Percentiles rank a stretch among this genome's conserved stretches.
These are phyloP conservation scores for Ceratocystis colombiana DNA, from an alignment of 2,329 filamentous ascomycete genomes.

Conservation along the genomic window DNA sequence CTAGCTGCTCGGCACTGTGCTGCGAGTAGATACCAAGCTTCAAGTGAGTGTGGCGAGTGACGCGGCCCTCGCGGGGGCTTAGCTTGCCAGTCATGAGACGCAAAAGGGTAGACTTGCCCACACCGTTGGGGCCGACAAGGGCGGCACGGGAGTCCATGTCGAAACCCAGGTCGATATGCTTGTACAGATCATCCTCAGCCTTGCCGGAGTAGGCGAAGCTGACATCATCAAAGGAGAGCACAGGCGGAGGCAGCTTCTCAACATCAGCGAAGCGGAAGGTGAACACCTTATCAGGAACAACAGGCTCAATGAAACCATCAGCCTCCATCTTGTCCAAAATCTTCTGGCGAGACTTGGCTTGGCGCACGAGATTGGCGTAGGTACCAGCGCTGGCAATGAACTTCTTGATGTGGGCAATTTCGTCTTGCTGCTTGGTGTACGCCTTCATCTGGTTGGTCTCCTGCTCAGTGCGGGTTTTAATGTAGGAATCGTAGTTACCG, in stretches of 20 bases:
- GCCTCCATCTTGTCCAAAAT: conserved; percentile 99
- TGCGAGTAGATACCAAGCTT: conserved; percentile 98
- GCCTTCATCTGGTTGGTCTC: conserved; percentile 99
- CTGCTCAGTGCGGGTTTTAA: conserved; percentile 87
- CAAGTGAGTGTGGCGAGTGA: conserved; percentile 91
- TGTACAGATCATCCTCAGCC: conserved; percentile 82
- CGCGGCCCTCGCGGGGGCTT: conserved; percentile 67
- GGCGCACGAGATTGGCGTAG: conserved; percentile 96
- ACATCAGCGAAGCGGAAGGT: conserved; percentile 98
- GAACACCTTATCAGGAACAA: conserved; percentile 76
- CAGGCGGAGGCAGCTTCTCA: conserved; percentile 96
- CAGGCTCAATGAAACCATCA: conserved; percentile 93
- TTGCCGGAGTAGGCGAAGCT: conserved; percentile 97
- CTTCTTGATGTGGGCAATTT: conserved; percentile 99
- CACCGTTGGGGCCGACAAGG: conserved; percentile 96
- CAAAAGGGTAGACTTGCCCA: conserved; percentile 93
- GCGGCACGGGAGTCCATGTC: conserved; percentile 99
- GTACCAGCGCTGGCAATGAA: conserved; percentile 99
- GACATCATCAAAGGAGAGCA: conserved; percentile 91
- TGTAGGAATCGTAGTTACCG: conserved; percentile 98
- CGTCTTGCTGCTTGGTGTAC: conserved; percentile 97
- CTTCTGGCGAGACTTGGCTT: conserved; percentile 99
- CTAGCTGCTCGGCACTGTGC: conserved; percentile 96
- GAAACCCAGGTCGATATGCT: conserved; percentile 93
- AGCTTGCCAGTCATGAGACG: conserved; percentile 95